Evolutionary conservation across 306 rosid species (phyloP).

Genomic region (Erythrophleum fordii): DNA sequence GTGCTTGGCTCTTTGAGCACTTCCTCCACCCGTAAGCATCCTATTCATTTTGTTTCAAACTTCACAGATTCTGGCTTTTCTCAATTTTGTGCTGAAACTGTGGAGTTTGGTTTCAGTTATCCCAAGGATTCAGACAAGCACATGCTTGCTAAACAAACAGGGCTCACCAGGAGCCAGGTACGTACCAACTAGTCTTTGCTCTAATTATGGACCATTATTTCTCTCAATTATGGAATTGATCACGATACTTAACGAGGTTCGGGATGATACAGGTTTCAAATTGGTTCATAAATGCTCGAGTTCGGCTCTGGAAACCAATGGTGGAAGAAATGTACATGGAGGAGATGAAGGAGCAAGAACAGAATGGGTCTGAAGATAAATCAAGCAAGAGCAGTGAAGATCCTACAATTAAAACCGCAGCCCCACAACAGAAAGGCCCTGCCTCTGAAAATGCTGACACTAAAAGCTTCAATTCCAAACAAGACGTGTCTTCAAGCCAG

Average conservation of each 20-base stretch:
- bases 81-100: slow-evolving; percentile 23
- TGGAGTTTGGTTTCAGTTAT: slow-evolving; percentile 57
- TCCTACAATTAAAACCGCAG: slow-evolving; percentile 47
- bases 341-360: slow-evolving; percentile 81
- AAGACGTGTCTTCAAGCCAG: slow-evolving; percentile 45
- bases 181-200: background rate
- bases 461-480: slow-evolving; percentile 61
- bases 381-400: slow-evolving; percentile 66
- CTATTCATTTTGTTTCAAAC: background rate
- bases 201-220: background rate
- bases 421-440: slow-evolving; percentile 48
- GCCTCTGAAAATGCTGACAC: slow-evolving; percentile 49
- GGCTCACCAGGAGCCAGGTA: slow-evolving; percentile 98
- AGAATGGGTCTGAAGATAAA: slow-evolving; percentile 64
- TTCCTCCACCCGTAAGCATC: slow-evolving; percentile 93
- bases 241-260: background rate
- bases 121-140: slow-evolving; percentile 98
- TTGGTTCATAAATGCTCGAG: slow-evolving; percentile 98
- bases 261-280: slow-evolving; percentile 73
- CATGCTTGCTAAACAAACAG: slow-evolving; percentile 96
- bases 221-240: background rate
- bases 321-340: slow-evolving; percentile 97
- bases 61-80: background rate
- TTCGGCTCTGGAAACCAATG: slow-evolving; percentile 99
- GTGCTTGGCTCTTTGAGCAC: slow-evolving; percentile 99